A percentile compares a stretch with the other conserved stretches of the same genome.
These are phyloP conservation scores for Dactylellina drechsleri DNA, from an alignment of 2,329 filamentous ascomycete species.

Conservation along the genomic window DNA sequence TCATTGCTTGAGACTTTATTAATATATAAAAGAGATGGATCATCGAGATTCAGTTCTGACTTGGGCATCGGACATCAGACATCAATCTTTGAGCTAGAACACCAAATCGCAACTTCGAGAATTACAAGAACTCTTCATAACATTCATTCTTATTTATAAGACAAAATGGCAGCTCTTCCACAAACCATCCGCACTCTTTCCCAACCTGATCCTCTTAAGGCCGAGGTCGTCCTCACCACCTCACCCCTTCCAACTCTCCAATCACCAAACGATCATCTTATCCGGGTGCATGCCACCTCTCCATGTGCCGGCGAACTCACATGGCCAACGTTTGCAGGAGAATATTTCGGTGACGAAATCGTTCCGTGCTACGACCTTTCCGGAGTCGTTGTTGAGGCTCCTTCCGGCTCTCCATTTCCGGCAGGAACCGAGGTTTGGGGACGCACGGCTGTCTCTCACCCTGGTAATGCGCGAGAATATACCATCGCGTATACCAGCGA, in stretches of 20 bases:
- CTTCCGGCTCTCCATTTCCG: slow-evolving; percentile 59
- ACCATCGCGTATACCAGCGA: slow-evolving; percentile 59
- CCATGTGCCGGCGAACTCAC: slow-evolving; percentile 60
- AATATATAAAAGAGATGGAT: no score
- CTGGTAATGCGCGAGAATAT: slow-evolving; percentile 61
- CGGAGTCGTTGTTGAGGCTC: slow-evolving; percentile 61
- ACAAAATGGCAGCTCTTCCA: slow-evolving; percentile 36
- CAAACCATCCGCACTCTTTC: slow-evolving; percentile 34
- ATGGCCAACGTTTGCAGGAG: slow-evolving; percentile 59
- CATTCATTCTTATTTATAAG: not conserved
- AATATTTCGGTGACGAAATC: slow-evolving; percentile 55
- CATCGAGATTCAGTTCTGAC: no score
- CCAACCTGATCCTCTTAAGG: slow-evolving; percentile 33
- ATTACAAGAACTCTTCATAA: no score
- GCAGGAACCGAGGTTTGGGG: slow-evolving; percentile 61
- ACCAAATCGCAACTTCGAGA: no score
- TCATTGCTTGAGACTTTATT: no score
- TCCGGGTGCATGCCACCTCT: slow-evolving; percentile 60
- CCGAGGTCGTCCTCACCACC: slow-evolving; percentile 31
- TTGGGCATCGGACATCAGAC: no score
- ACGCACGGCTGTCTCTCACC: slow-evolving; percentile 58
- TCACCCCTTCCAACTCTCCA: slow-evolving; percentile 55
- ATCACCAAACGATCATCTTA: slow-evolving; percentile 59
- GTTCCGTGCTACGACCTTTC: slow-evolving; percentile 62
- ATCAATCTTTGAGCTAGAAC: no score